Conservation (phyloP, 2,329 filamentous ascomycete genomes). For the Ophiocordyceps sinensis region DNA sequence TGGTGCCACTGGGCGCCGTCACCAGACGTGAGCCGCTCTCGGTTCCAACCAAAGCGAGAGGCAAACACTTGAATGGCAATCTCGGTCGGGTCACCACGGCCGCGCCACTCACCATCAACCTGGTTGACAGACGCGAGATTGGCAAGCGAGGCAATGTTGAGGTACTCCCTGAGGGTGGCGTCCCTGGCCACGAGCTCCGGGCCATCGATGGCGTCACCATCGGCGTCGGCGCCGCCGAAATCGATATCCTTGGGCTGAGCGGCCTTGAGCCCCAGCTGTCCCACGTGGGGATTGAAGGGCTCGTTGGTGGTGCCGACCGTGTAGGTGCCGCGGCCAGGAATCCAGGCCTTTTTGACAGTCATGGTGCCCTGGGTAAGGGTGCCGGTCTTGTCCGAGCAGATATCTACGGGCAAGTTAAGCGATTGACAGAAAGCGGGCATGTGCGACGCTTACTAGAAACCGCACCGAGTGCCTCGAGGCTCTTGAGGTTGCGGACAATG, state of each 20-base stretch:
- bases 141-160: conserved; percentile 49
- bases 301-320: conserved; percentile 34
- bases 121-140: conserved; percentile 50
- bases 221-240: conserved; percentile 11
- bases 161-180: conserved; percentile 34
- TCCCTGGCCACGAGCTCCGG: conserved; percentile 28
- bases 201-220: conserved; percentile 12
- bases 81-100: conserved; percentile 49
- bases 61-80: conserved; percentile 65
- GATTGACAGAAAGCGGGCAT: conserved; percentile 1
- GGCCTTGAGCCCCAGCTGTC: conserved; percentile 25
- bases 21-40: conserved; percentile 33
- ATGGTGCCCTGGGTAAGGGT: conserved; percentile 39
- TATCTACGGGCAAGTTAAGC: conserved; percentile 20
- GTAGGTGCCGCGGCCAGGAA: conserved; percentile 32
- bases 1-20: conserved; percentile 38
- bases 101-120: conserved; percentile 40
- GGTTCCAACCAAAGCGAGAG: conserved; percentile 50
- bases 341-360: conserved; percentile 37
- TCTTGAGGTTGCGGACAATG: conserved; percentile 35
- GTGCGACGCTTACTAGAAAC: conserved; percentile 26
- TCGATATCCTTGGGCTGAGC: conserved; percentile 20
- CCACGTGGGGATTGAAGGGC: conserved; percentile 41
- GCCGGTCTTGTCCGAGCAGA: conserved; percentile 44
- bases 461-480: conserved; percentile 37